Base-by-base conservation (phyloP, 1,139 yeast species). In the Pneumocystis murina region DNA sequence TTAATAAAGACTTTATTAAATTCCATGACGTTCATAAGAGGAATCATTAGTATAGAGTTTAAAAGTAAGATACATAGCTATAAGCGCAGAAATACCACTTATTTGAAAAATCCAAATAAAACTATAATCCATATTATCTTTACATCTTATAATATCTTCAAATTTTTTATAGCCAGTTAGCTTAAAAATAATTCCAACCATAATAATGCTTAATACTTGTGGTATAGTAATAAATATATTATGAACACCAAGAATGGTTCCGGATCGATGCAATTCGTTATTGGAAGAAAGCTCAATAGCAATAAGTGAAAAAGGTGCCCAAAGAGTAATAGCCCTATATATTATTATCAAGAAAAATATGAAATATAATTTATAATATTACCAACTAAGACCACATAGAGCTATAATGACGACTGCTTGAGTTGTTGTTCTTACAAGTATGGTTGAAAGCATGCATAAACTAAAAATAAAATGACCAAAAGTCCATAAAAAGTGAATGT, bases 291-390 rank as follows among this genome's bases (percentile, higher is more conserved):
- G 73, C 65, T 79, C 82, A 67, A 78, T 81, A 61, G 80, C 77
- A 16, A 79, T 78, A 59, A 79, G 66, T 6, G 78, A 80, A 69
- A 79, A 79, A 14, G 82, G 82, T 4, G 81, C 79, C 82, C 82
- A 79, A 6, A 80, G 73, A 0, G 82, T 81, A 64, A 74, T 73
- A 0, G 82, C 28, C 55, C 55, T 48, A 14, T 2, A 24, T 2
- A 20, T 6, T 3, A 24, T 20, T 12, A 8, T 41, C 8, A 7
- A 38, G 4, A 38, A 41, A 24, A 24, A 48, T 3, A 48, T 7
- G 8, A 3, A 24, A 48, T 12, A 20, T 2, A 12, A 4, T 3
- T 3, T 12, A 12, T 2, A 24, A 48, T 10, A 24, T 48, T 48
- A 82, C 82, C 82, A 79, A 0, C 82, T 79, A 5, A 79, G 73